These are phyloP conservation scores for Setaria viridis DNA, from an alignment of 202 grass and related monocot genomes.

Conservation along the genomic window DNA sequence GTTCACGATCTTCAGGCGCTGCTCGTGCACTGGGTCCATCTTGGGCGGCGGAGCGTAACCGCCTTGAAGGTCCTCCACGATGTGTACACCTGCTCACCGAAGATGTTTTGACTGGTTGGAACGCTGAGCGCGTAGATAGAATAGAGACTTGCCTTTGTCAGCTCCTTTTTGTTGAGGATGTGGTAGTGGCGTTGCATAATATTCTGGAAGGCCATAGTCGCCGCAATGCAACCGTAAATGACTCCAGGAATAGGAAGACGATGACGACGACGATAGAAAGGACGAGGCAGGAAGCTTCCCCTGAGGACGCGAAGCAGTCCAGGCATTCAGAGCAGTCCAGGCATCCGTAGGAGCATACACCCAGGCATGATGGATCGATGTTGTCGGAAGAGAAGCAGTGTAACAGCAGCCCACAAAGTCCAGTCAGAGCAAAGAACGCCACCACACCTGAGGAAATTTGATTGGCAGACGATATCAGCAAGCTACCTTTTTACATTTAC, in stretches of 20 bases:
- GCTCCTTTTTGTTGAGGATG: conserved; percentile 71
- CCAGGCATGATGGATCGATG: not conserved
- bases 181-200: conserved; percentile 81
- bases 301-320: not conserved
- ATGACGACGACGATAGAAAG: conserved; percentile 68
- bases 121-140: not conserved
- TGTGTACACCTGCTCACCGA: conserved; percentile 57
- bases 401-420: conserved; percentile 67
- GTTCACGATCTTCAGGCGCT: conserved; percentile 48
- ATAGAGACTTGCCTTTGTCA: conserved; percentile 62
- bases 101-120: not conserved
- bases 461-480: conserved; percentile 2
- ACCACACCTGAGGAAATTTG: conserved; percentile 62
- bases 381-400: conserved; percentile 63
- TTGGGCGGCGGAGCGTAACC: conserved; percentile 58
- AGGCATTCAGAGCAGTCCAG: too few relatives aligned
- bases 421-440: conserved; percentile 68
- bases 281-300: conserved; percentile 46
- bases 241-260: conserved; percentile 68
- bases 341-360: not conserved
- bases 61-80: conserved; percentile 63
- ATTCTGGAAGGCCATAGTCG: conserved; percentile 68
- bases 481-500: not conserved
- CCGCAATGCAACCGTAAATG: conserved; percentile 67
- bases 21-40: conserved; percentile 70